phyloP scores from a whole-genome alignment of 345 rosid species.

The Syzygium grande region DNA sequence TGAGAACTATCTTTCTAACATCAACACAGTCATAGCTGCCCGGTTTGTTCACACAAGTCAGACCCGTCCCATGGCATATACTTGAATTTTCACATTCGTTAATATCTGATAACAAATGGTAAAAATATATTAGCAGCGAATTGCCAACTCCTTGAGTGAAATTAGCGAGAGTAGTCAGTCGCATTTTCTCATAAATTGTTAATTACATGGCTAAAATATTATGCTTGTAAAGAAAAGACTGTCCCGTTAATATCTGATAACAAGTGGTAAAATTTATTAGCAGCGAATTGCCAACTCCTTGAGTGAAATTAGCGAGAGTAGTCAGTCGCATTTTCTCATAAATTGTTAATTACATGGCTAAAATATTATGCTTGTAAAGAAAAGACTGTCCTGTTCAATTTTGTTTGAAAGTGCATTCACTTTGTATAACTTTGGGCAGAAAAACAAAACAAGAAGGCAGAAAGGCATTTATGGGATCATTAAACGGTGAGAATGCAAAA shows the following conservation, averaged over 20 bases:
- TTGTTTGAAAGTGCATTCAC: not conserved
- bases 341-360: no score
- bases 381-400: no score
- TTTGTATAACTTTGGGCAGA: not conserved
- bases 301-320: not conserved
- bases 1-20: not conserved
- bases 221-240: not conserved
- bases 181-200: no score
- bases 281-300: not conserved
- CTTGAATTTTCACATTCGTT: not conserved
- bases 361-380: not conserved
- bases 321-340: no score
- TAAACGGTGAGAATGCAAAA: not conserved
- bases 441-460: not conserved
- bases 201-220: no score
- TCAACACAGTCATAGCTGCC: not conserved
- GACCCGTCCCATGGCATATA: fast-evolving
- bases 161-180: no score
- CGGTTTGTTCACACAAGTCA: not conserved
- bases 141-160: not conserved
- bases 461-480: not conserved
- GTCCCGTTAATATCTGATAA: not conserved
- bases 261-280: not conserved
- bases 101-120: not conserved
- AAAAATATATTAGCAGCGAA: not conserved